A percentile compares a stretch with the other conserved stretches of the same genome.
Conservation (phyloP, 176 grass and related monocot species). For the Raddia distichophylla region DNA sequence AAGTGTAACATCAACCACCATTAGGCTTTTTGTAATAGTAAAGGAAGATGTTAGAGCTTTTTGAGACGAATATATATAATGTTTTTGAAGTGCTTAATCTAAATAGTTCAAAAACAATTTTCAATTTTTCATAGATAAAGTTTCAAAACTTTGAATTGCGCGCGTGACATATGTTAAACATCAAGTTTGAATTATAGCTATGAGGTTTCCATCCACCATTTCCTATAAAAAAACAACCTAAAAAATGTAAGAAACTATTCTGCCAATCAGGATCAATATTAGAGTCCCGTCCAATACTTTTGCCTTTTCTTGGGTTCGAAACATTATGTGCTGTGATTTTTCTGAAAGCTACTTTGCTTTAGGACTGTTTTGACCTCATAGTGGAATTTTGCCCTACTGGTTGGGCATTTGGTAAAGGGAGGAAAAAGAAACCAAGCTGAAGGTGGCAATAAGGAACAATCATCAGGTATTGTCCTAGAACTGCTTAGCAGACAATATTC, state of each 20-base stretch:
- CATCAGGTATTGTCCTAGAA: constrained; percentile 67
- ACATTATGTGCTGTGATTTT: too few relatives aligned
- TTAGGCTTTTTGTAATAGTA: too few relatives aligned
- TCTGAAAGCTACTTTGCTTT: constrained; percentile 41
- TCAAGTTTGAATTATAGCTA: too few relatives aligned
- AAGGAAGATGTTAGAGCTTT: too few relatives aligned
- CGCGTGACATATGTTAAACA: too few relatives aligned
- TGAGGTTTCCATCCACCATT: background rate
- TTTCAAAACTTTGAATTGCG: too few relatives aligned
- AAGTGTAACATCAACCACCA: too few relatives aligned
- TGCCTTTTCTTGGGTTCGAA: background rate
- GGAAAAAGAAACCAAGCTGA: constrained; percentile 77
- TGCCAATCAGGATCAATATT: background rate
- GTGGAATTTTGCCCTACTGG: constrained; percentile 94
- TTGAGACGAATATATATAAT: too few relatives aligned
- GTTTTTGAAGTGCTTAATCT: too few relatives aligned
- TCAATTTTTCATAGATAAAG: too few relatives aligned
- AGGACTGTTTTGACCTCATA: constrained; percentile 81
- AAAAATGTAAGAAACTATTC: constrained; percentile 3
- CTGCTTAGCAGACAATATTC: background rate
- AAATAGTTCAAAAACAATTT: too few relatives aligned
- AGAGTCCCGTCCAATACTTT: background rate
- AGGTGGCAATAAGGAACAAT: constrained; percentile 86
- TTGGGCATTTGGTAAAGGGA: constrained; percentile 94
- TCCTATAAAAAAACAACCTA: background rate